phyloP scores from a whole-genome alignment of 2,329 filamentous ascomycete genomes.

The Zymoseptoria ardabiliae region DNA sequence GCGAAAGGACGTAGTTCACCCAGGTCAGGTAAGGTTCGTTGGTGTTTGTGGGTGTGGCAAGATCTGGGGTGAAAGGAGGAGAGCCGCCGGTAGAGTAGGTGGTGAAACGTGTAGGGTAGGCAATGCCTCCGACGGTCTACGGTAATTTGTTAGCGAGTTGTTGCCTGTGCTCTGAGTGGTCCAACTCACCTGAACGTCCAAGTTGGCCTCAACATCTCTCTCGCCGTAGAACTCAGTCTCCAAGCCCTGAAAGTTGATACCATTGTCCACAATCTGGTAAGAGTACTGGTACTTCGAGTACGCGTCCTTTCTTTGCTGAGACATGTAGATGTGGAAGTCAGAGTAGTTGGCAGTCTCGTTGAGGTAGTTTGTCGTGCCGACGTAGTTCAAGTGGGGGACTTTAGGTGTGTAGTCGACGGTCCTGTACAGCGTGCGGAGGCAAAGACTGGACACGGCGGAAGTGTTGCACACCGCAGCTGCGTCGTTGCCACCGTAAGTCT shows the following conservation, averaged over 20 bases:
- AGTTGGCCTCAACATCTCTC: conserved; percentile 50
- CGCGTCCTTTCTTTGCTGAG: conserved; percentile 8
- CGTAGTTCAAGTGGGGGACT: conserved; percentile 23
- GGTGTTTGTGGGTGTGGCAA: conserved; percentile 39
- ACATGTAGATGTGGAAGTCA: conserved; percentile 13
- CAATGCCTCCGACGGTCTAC: conserved; percentile 25
- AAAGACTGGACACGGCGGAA: conserved; percentile 41
- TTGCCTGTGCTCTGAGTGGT: neutral
- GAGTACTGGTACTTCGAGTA: conserved; percentile 12
- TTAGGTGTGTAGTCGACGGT: conserved; percentile 33
- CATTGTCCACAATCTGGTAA: conserved; percentile 53
- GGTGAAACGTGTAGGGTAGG: conserved; percentile 42
- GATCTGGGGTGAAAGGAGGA: conserved; percentile 42
- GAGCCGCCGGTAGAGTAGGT: conserved; percentile 54
- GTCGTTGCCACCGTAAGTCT: neutral
- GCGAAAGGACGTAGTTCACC: conserved; percentile 51
- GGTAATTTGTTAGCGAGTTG: conserved; percentile 32
- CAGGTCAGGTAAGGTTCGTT: conserved; percentile 63
- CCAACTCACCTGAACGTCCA: conserved; percentile 48
- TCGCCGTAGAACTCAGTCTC: conserved; percentile 25
- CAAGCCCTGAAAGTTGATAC: conserved; percentile 48
- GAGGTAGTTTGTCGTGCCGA: conserved; percentile 40
- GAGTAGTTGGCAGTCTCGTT: conserved; percentile 34
- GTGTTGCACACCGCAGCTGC: conserved; percentile 6
- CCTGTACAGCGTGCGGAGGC: conserved; percentile 46